Percentiles rank a stretch among this genome's conserved stretches.
phyloP scores from a whole-genome alignment of 192 early-diverging fungal species.

The Podila minutissima region DNA sequence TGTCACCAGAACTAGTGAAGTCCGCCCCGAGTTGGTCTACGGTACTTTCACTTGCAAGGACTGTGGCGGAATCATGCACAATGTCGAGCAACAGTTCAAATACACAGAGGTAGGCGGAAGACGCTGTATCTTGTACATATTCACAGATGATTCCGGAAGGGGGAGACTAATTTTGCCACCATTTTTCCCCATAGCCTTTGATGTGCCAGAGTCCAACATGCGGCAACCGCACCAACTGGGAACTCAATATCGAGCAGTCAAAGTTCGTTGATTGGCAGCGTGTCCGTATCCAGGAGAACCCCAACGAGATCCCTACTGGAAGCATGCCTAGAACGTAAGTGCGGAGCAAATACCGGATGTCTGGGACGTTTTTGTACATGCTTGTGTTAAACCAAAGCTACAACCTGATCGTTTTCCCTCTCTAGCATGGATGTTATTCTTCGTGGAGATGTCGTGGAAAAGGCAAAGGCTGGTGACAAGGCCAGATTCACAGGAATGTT shows the following conservation, averaged over 20 bases:
- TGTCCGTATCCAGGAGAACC: slow-evolving; percentile 94
- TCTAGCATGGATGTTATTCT: slow-evolving; percentile 92
- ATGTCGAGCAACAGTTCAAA: slow-evolving; percentile 96
- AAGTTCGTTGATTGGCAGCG: slow-evolving; percentile 98
- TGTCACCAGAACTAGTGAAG: slow-evolving; percentile 96
- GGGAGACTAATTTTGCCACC: neutral
- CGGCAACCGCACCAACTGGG: slow-evolving; percentile 83
- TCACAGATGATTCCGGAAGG: no score
- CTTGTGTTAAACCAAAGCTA: neutral
- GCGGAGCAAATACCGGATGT: neutral
- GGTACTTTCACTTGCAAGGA: slow-evolving; percentile 92
- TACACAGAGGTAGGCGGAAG: slow-evolving; percentile 81
- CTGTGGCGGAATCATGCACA: slow-evolving; percentile 78
- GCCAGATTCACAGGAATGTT: slow-evolving; percentile 88
- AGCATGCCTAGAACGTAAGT: slow-evolving; percentile 93
- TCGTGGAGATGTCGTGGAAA: slow-evolving; percentile 92
- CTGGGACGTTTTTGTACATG: neutral
- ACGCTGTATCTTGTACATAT: neutral
- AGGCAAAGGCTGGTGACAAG: slow-evolving; percentile 95
- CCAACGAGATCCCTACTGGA: slow-evolving; percentile 95
- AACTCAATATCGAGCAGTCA: slow-evolving; percentile 82
- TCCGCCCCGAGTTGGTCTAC: slow-evolving; percentile 92
- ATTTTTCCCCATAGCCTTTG: slow-evolving; percentile 64
- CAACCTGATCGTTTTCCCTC: neutral
- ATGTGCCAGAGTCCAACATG: slow-evolving; percentile 86